phyloP scores from a whole-genome alignment of 306 rosid genomes.

The Dalbergia cultrata region DNA sequence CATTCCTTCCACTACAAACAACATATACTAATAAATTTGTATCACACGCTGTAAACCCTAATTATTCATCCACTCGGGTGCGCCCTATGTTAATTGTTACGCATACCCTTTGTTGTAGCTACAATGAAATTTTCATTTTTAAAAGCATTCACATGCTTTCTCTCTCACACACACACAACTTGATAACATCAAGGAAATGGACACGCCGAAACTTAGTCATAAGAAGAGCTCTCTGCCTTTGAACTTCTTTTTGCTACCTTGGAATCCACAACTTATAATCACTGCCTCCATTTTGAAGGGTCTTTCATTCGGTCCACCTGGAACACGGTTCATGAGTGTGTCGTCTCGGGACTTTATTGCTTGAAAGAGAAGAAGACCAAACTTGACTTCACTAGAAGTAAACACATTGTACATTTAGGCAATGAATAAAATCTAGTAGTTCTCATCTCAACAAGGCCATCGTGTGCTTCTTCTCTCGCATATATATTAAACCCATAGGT shows the following conservation, averaged over 20 bases:
- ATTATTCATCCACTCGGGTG: conserved; percentile 28
- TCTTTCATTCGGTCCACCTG: conserved; percentile 34
- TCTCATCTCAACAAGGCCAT: conserved; percentile 10
- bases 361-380: conserved; percentile 50
- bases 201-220: conserved; percentile 21
- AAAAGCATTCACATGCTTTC: conserved; percentile 40
- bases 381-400: conserved; percentile 52
- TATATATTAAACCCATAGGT: conserved; percentile 39
- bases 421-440: conserved; percentile 28
- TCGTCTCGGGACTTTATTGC: conserved; percentile 52
- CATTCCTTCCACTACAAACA: conserved; percentile 53
- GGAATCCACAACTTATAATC: conserved; percentile 50
- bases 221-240: conserved; percentile 36
- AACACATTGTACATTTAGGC: conserved; percentile 8
- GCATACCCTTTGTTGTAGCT: neutral
- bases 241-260: conserved; percentile 35
- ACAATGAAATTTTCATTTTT: neutral
- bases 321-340: conserved; percentile 63
- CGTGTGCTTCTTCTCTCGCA: conserved; percentile 31
- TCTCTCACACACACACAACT: neutral
- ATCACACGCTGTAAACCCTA: conserved; percentile 11
- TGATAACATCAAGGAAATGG: neutral
- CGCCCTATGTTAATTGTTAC: conserved; percentile 18
- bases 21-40: conserved; percentile 35
- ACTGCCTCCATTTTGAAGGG: conserved; percentile 37